These are phyloP conservation scores for Aquanectria penicillioides DNA, from an alignment of 2,329 filamentous ascomycete genomes.

Conservation along the genomic window DNA sequence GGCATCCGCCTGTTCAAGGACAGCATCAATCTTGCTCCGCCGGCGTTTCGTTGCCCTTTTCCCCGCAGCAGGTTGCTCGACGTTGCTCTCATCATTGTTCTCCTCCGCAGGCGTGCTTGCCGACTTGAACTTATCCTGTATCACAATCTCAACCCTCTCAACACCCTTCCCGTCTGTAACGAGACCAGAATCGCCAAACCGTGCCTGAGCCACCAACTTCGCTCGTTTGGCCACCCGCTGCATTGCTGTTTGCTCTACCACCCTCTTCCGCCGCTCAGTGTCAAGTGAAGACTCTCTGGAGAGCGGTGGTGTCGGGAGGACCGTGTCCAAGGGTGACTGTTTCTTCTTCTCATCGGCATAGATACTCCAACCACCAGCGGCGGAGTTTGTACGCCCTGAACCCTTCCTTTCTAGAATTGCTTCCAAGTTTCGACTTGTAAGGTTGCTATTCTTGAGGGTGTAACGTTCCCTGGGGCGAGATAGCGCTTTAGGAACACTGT, in stretches of 20 bases:
- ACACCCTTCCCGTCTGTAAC: conserved; percentile 68
- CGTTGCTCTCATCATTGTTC: conserved; percentile 36
- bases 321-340: conserved; percentile 65
- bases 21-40: conserved; percentile 50
- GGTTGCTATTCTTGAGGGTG: conserved; percentile 71
- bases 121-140: conserved; percentile 66
- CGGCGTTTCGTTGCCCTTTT: conserved; percentile 28
- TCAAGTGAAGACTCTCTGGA: conserved; percentile 46
- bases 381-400: conserved; percentile 73
- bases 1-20: conserved; percentile 43
- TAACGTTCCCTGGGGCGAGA: conserved; percentile 80
- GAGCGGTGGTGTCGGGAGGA: conserved; percentile 59
- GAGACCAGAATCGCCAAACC: conserved; percentile 73
- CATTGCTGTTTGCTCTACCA: conserved; percentile 35
- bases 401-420: conserved; percentile 77
- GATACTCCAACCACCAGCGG: conserved; percentile 81
- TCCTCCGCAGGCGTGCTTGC: conserved; percentile 30
- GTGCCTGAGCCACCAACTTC: conserved; percentile 69
- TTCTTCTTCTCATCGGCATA: conserved; percentile 73
- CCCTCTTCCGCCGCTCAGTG: conserved; percentile 44
- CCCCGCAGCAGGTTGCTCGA: conserved; percentile 23
- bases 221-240: conserved; percentile 64
- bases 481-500: conserved; percentile 84
- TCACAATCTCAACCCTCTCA: conserved; percentile 68
- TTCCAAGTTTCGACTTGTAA: conserved; percentile 76